Evolutionary conservation across 2,329 filamentous ascomycete species (phyloP).

Genomic region (Aureobasidium sp.): DNA sequence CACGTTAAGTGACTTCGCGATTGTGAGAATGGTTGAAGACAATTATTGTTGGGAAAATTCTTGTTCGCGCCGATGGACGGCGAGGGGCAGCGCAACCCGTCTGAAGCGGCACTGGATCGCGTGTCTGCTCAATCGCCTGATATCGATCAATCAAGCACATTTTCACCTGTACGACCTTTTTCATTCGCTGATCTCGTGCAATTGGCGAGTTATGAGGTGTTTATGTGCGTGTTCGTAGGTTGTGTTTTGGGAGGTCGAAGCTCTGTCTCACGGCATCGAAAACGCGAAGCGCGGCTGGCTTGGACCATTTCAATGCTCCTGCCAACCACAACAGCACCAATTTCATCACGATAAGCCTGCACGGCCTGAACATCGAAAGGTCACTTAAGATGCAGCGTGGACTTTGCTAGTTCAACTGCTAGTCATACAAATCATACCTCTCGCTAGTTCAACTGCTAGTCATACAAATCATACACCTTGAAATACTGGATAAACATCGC

Average conservation of each 20-base stretch:
- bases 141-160: background rate
- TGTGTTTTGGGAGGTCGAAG: background rate
- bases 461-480: background rate
- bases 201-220: too few relatives aligned
- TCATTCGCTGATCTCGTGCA: background rate
- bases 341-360: background rate
- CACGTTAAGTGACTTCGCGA: too few relatives aligned
- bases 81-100: too few relatives aligned
- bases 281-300: background rate
- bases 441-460: background rate
- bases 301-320: background rate
- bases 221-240: background rate
- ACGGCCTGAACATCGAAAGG: background rate
- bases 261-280: background rate
- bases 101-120: too few relatives aligned
- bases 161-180: background rate
- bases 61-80: background rate
- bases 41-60: background rate
- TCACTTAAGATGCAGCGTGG: background rate
- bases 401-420: background rate
- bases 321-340: background rate
- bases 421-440: background rate
- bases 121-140: too few relatives aligned
- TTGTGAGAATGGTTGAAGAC: too few relatives aligned
- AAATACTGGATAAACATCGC: constrained; percentile 8